These are phyloP conservation scores for Psidium friedrichsthalianum DNA, from an alignment of 345 rosid genomes.

Conservation along the genomic window DNA sequence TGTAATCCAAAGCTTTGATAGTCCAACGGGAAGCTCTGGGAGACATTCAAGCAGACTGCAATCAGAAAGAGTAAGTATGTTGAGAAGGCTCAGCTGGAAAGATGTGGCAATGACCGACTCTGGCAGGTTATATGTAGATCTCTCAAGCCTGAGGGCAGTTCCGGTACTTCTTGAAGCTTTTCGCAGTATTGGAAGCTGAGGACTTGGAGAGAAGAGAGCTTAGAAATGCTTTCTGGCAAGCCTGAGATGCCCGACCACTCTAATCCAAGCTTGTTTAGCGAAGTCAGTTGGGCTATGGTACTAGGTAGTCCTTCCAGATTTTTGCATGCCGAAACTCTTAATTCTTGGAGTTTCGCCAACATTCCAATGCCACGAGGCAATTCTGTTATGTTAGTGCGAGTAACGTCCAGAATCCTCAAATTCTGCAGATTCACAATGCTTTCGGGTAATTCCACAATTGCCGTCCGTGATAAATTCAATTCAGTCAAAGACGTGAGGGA, in stretches of 20 bases:
- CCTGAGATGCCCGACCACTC: neutral
- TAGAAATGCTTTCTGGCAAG: neutral
- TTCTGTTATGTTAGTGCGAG: rapidly evolving
- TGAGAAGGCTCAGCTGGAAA: neutral
- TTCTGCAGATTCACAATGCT: neutral
- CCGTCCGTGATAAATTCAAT: neutral
- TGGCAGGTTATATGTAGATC: rapidly evolving
- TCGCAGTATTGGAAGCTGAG: rapidly evolving
- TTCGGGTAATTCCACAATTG: neutral
- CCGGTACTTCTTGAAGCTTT: neutral
- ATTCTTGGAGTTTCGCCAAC: neutral
- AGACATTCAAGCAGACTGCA: neutral
- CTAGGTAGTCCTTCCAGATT: neutral
- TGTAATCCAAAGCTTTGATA: neutral
- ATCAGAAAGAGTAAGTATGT: neutral
- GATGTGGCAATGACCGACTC: neutral
- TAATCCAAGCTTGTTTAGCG: neutral
- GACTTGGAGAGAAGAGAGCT: neutral
- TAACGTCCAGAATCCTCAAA: neutral
- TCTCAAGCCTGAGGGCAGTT: neutral
- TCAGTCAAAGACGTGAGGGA: neutral
- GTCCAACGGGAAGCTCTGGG: neutral
- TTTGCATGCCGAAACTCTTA: neutral
- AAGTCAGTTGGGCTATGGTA: neutral
- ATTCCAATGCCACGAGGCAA: neutral